phyloP scores from a whole-genome alignment of 495 filamentous ascomycete genomes.

The Trichoderma erinaceum region DNA sequence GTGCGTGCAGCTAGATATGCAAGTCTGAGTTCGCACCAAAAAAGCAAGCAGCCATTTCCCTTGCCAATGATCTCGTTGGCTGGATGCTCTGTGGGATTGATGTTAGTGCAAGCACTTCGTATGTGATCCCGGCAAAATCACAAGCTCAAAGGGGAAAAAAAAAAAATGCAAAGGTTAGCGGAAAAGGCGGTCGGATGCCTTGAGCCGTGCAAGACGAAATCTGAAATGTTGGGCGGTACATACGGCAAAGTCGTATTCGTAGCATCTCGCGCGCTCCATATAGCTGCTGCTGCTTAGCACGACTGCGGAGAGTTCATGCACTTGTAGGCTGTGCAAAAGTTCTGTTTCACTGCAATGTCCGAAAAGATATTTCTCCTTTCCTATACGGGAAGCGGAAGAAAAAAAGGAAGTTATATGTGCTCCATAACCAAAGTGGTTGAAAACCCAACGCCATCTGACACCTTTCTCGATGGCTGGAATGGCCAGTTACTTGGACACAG shows the following conservation, averaged over 20 bases:
- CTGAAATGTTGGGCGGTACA: too few species aligned
- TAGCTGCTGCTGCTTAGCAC: too few species aligned
- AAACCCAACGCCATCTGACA: not conserved
- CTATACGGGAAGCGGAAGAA: not conserved
- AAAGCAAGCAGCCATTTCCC: not conserved
- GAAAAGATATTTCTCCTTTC: not conserved
- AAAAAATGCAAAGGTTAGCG: not conserved
- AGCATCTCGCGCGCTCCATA: too few species aligned
- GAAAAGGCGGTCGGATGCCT: not conserved
- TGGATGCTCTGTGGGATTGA: not conserved
- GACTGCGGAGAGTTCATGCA: too few species aligned
- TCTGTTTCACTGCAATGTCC: not conserved
- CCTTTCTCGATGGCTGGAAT: not conserved
- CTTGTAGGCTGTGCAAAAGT: not conserved
- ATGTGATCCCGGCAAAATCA: not conserved
- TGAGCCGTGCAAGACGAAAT: not conserved
- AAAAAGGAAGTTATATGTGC: not conserved
- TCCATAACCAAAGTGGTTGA: too few species aligned
- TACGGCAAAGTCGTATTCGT: too few species aligned
- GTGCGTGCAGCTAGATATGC: conserved; percentile 3
- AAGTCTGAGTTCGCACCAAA: not conserved
- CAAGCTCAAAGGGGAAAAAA: too few species aligned
- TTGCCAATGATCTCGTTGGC: not conserved
- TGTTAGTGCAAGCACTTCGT: not conserved
- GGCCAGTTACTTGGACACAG: not conserved